These are phyloP conservation scores for Limonium bicolor DNA, from an alignment of 148 eudicot genomes.

Conservation along the genomic window DNA sequence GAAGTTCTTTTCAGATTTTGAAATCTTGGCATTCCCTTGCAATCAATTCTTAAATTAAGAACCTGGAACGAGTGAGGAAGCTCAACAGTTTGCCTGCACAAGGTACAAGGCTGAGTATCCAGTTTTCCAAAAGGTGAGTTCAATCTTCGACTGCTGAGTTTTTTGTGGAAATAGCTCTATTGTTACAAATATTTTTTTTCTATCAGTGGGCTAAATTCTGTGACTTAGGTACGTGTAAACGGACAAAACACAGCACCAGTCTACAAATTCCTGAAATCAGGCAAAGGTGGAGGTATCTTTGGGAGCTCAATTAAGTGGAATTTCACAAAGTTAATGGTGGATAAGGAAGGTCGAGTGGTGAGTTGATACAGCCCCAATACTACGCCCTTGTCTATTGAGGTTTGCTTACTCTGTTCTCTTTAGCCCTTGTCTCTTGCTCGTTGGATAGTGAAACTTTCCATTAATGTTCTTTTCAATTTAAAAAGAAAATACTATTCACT, in stretches of 20 bases:
- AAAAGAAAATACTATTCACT: too few species aligned
- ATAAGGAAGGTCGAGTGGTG: conserved; percentile 58
- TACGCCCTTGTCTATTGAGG: conserved; percentile 49
- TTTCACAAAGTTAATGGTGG: conserved; percentile 76
- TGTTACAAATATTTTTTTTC: too few species aligned
- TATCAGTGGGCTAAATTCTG: not conserved
- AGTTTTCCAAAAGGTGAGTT: conserved; percentile 58
- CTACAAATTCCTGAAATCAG: conserved; percentile 59
- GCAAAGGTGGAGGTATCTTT: conserved; percentile 22
- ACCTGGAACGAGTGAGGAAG: conserved; percentile 62
- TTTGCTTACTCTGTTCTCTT: too few species aligned
- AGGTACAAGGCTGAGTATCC: conserved; percentile 86
- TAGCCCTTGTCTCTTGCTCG: too few species aligned
- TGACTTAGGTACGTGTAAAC: conserved; percentile 48
- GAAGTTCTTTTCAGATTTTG: conserved; percentile 65
- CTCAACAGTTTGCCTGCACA: conserved; percentile 63
- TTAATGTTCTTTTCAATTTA: too few species aligned
- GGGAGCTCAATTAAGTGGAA: conserved; percentile 77
- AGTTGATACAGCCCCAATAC: conserved; percentile 39
- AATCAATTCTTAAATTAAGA: conserved; percentile 87
- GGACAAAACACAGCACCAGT: conserved; percentile 49
- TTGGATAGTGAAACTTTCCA: too few species aligned
- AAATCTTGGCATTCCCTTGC: conserved; percentile 90
- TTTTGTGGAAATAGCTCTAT: not conserved
- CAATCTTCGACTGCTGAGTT: not conserved